Percentiles rank a stretch among this genome's conserved stretches.
phyloP scores from a whole-genome alignment of 148 eudicot genomes.

The Camellia sinensis region DNA sequence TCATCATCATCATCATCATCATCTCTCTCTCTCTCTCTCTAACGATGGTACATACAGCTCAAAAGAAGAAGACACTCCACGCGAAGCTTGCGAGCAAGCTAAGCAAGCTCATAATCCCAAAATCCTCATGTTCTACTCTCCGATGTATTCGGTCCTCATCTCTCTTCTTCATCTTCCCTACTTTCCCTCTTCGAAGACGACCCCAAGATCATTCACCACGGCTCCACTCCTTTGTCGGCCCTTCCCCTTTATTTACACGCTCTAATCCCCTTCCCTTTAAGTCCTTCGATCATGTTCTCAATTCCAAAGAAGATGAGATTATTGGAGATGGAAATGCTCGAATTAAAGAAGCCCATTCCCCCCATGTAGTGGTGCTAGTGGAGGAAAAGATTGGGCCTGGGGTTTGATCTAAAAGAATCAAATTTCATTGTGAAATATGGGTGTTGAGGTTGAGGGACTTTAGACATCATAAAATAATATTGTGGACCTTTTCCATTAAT shows the following conservation, averaged over 20 bases:
- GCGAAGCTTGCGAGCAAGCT: slow-evolving; percentile 54
- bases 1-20: background rate
- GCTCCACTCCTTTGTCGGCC: slow-evolving; percentile 86
- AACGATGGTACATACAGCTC: slow-evolving; percentile 39
- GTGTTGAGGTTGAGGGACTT: no score
- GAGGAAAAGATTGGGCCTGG: slow-evolving; percentile 55
- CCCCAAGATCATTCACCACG: slow-evolving; percentile 58
- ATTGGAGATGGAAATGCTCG: background rate
- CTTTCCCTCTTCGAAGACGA: slow-evolving; percentile 8
- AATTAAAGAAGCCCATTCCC: no score
- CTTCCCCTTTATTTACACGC: slow-evolving; percentile 54
- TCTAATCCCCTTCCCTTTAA: slow-evolving; percentile 34
- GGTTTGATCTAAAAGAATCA: slow-evolving; percentile 5
- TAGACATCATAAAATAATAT: no score
- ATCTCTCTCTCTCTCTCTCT: no score
- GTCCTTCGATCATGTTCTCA: slow-evolving; percentile 29
- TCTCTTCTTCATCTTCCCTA: slow-evolving; percentile 26
- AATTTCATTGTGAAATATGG: no score
- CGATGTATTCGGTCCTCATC: slow-evolving; percentile 56
- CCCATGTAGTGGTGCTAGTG: no score
- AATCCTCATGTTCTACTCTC: slow-evolving; percentile 40
- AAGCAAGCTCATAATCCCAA: slow-evolving; percentile 62
- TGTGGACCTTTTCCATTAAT: no score
- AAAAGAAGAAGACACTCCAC: slow-evolving; percentile 41
- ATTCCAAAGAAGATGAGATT: slow-evolving; percentile 31